A percentile compares a stretch with the other conserved stretches of the same genome.
These are phyloP conservation scores for Fusarium phyllophilum DNA, from an alignment of 2,329 filamentous ascomycete species.

Conservation along the genomic window DNA sequence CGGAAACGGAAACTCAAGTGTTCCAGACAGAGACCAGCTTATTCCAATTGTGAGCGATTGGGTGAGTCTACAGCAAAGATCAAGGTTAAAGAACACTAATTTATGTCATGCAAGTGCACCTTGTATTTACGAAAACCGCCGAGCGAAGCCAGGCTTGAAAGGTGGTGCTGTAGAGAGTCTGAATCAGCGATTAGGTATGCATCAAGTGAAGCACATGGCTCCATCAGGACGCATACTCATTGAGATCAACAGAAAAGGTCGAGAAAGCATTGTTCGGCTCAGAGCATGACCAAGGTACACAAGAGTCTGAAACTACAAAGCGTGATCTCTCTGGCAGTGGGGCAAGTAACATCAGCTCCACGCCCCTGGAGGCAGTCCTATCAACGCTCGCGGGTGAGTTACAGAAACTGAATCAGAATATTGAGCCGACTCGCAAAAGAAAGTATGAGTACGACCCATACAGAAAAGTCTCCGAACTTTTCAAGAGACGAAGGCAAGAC, in stretches of 20 bases:
- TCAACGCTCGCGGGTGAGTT: not conserved
- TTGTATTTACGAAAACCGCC: not conserved
- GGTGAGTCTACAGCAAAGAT: not conserved
- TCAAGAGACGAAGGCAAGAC: not conserved
- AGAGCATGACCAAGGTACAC: fast-evolving
- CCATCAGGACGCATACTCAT: not conserved
- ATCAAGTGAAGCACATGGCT: not conserved
- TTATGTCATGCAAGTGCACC: not conserved
- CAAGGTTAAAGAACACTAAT: not conserved
- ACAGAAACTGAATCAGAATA: not conserved
- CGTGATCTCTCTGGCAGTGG: not conserved
- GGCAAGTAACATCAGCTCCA: not conserved
- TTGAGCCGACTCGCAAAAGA: not conserved
- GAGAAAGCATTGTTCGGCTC: not conserved
- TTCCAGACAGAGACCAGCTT: slow-evolving; percentile 16
- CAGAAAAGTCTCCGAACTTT: not conserved
- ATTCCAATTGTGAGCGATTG: not conserved
- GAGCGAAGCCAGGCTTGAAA: not conserved
- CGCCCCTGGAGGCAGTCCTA: not conserved
- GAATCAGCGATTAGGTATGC: not conserved
- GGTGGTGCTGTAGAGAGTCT: not conserved
- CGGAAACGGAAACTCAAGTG: slow-evolving; percentile 31
- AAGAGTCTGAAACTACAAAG: not conserved
- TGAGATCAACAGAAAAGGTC: not conserved
- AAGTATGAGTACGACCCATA: not conserved